Evolutionary conservation across 345 rosid species (phyloP), one percentile per base, ranked within the genome.

Genomic region (Erysimum cheiranthoides): DNA sequence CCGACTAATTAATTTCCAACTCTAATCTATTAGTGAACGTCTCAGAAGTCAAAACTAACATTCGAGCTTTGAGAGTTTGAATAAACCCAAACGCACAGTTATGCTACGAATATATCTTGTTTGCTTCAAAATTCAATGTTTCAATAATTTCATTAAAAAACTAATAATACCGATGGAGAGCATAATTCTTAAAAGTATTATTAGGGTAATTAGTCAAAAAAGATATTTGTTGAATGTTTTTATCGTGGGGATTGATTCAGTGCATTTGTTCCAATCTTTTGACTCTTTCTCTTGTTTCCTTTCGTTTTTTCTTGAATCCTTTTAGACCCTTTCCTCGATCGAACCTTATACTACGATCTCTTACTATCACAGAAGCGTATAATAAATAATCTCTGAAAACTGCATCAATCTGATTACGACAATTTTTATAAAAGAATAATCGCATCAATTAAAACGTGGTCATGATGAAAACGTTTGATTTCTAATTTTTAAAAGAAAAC

Each of bases 241-340:
- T 3, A 61, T 40, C 62, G 39, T 61, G 70, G 25, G 49, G n/a
- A 45, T 59, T 58, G 58, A 47, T 74, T 74, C 53, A 66, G 4
- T 66, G 80, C 14, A 70, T 77, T 52, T 52, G 49, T 43, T 60
- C 25, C 58, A 76, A 68, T 16, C 66, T 70, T 70, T 70, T 77
- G 79, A 76, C 74, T 69, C 35, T 49, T n/a, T 43, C 62, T 35
- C 18, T 10, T 10, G 5, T 42, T 8, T 39, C 14, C 5, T 16
- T 6, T 49, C 3, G 14, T 8, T 21, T 38, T 2, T n/a, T n/a
- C n/a, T n/a, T n/a, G n/a, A n/a, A 40, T 27, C 35, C 8, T 61
- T 61, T 25, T 25, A 46, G 70, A 47, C 30, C 31, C 42, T 46
- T 65, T 65, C 70, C 43, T 65, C 31, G 69, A 47, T 10, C 52